Evolutionary conservation across 1,139 yeast species (phyloP).

Genomic region (Yamadazyma membranifaciens): DNA sequence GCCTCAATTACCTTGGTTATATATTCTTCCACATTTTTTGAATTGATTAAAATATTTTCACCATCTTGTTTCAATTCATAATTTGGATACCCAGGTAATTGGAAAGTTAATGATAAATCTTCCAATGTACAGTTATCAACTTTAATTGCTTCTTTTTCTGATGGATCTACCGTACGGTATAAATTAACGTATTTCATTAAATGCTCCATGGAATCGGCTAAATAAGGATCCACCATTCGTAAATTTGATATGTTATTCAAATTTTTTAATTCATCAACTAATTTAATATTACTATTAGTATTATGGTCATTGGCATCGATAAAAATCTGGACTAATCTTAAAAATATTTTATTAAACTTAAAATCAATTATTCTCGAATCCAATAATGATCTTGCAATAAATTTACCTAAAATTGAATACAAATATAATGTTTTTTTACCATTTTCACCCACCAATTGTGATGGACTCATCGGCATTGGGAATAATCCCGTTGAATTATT

Average conservation of each 20-base stretch:
- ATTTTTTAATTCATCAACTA: conserved; percentile 23
- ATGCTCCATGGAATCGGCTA: conserved; percentile 61
- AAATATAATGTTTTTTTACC: conserved; percentile 49
- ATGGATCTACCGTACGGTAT: conserved; percentile 18
- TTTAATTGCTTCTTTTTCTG: conserved; percentile 22
- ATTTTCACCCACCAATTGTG: conserved; percentile 27
- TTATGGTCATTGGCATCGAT: conserved; percentile 11
- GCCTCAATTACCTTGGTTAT: conserved; percentile 58
- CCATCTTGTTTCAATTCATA: conserved; percentile 63
- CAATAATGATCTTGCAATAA: conserved; percentile 80
- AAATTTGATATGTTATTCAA: conserved; percentile 43
- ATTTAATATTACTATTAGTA: conserved; percentile 9
- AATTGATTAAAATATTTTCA: conserved; percentile 44
- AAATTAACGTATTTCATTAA: conserved; percentile 44
- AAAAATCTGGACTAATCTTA: conserved; percentile 44
- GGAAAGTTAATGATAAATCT: conserved; percentile 61
- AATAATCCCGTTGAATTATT: conserved; percentile 56
- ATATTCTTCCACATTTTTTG: conserved; percentile 57
- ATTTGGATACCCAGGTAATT: conserved; percentile 74
- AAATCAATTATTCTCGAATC: conserved; percentile 88
- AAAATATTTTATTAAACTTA: conserved; percentile 69
- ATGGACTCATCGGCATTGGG: conserved; percentile 60
- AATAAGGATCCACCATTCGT: conserved; percentile 52
- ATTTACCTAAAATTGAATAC: conserved; percentile 73
- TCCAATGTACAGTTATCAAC: conserved; percentile 46